Evolutionary conservation across 2,329 filamentous ascomycete species (phyloP), one percentile per base, ranked within the genome.

Genomic region (Escovopsis sp.): DNA sequence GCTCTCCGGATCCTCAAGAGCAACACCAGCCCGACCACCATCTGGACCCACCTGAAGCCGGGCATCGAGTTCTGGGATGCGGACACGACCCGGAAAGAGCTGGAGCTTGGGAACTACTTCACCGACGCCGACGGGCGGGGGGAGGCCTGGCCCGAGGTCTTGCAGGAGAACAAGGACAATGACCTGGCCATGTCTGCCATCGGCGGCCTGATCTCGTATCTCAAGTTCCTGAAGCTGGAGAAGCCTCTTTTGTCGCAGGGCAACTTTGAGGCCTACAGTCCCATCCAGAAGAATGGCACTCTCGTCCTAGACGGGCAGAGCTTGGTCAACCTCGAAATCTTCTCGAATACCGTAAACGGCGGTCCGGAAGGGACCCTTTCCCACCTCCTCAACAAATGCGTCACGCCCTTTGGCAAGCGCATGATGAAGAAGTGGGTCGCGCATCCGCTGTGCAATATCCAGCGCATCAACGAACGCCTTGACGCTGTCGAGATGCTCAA

Each of bases 361-460:
- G 76, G 84, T 12, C 54, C 68, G 1, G 81, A 93, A 27, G 90
- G 90, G 6, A 96, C 90, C 0, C 61, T 98, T 2, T 98, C 96
- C 57, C 72, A 72, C 35, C 74, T 98, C 43, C 70, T 98, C 35
- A 96, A 98, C 55, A 76, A 85, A 35, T 98, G 90, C 52, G 79
- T 94, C 42, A 96, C 90, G 4, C 88, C 90, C 0, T 98, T 98
- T 51, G 90, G 90, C 38, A 98, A 98, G 60, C 80, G 90, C 10
- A 75, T 94, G 55, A 86, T 98, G 55, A 80, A 87, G 36, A 86
- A 94, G 54, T 98, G 90, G 90, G 80, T 98, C 3, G 96, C 88
- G 49, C 90, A 98, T 55, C 90, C 90, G 3, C 66, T 98, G 12
- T 85, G 86, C 53, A 81, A 94, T 56, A 77, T 83, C 5, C 62